These are phyloP conservation scores for Penicillium macrosclerotiorum DNA, from an alignment of 495 filamentous ascomycete genomes.

Conservation along the genomic window DNA sequence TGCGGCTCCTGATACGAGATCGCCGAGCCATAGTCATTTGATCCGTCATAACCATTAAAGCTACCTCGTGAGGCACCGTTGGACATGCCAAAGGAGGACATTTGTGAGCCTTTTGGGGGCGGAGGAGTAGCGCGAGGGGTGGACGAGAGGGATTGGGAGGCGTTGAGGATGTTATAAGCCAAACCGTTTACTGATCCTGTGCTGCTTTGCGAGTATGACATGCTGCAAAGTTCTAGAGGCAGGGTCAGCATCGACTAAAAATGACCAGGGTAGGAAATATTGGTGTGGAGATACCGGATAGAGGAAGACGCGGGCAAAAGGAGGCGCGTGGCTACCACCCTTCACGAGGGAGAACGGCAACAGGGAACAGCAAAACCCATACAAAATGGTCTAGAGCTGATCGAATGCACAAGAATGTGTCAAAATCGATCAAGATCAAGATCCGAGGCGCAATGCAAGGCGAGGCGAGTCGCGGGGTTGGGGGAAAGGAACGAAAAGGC, in stretches of 20 bases:
- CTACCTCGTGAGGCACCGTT: slow-evolving; percentile 34
- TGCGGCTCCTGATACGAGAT: slow-evolving; percentile 56
- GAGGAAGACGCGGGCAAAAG: slow-evolving; percentile 33
- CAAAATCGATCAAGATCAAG: slow-evolving; percentile 10
- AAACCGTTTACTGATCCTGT: slow-evolving; percentile 42
- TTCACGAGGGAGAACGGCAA: slow-evolving; percentile 24
- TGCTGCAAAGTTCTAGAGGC: slow-evolving; percentile 12
- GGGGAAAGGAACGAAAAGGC: slow-evolving; percentile 21
- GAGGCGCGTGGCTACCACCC: slow-evolving; percentile 38
- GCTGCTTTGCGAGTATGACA: slow-evolving; percentile 47
- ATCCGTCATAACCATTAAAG: slow-evolving; percentile 45
- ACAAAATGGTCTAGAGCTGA: slow-evolving; percentile 4
- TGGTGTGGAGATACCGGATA: slow-evolving; percentile 21
- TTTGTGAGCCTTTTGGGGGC: slow-evolving; percentile 44
- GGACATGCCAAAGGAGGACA: slow-evolving; percentile 47
- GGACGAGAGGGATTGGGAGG: slow-evolving; percentile 49
- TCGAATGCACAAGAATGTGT: slow-evolving; percentile 16
- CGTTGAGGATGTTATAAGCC: slow-evolving; percentile 46
- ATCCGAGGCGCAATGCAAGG: slow-evolving; percentile 25
- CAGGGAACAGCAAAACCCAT: slow-evolving; percentile 18
- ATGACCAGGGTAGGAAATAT: slow-evolving; percentile 19
- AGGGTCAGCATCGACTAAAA: slow-evolving; percentile 10
- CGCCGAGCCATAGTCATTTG: slow-evolving; percentile 49
- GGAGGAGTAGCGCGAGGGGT: slow-evolving; percentile 54
- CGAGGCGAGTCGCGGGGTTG: slow-evolving; percentile 24